A percentile compares a stretch with the other conserved stretches of the same genome.
phyloP scores from a whole-genome alignment of 306 rosid species.

The Cucurbita moschata region DNA sequence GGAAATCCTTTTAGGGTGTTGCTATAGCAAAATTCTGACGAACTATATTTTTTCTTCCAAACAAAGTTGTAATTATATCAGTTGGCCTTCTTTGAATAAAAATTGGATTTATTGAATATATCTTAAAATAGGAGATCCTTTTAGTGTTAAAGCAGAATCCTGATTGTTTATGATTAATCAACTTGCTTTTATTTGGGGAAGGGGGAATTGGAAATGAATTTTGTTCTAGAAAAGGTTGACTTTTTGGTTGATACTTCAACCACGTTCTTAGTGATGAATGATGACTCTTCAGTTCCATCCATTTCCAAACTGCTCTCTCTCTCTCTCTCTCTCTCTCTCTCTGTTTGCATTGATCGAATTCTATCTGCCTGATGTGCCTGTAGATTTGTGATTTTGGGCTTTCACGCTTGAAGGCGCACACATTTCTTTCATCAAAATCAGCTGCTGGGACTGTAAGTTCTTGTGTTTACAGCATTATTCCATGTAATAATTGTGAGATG shows the following conservation, averaged over 20 bases:
- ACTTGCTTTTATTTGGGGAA: neutral
- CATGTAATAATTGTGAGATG: neutral
- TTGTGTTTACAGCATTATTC: neutral
- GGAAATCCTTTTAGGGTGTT: neutral
- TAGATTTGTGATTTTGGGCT: conserved; percentile 98
- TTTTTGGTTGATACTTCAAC: neutral
- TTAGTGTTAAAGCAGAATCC: neutral
- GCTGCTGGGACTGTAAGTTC: conserved; percentile 98
- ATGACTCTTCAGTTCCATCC: neutral
- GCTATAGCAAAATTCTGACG: neutral
- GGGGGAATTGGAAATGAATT: neutral
- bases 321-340: neutral
- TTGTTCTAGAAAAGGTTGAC: neutral
- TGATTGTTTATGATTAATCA: neutral
- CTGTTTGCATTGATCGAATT: neutral
- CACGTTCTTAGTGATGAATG: neutral
- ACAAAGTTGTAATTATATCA: neutral
- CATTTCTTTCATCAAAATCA: conserved; percentile 95
- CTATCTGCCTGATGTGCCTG: neutral
- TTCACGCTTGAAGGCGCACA: conserved; percentile 83
- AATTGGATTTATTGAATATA: neutral
- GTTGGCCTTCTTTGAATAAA: neutral
- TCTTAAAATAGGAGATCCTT: neutral
- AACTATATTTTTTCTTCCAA: neutral
- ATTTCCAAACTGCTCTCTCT: neutral